Evolutionary conservation across 2,329 filamentous ascomycete genomes (phyloP).

Genomic region (Chrysosporium queenslandicum): DNA sequence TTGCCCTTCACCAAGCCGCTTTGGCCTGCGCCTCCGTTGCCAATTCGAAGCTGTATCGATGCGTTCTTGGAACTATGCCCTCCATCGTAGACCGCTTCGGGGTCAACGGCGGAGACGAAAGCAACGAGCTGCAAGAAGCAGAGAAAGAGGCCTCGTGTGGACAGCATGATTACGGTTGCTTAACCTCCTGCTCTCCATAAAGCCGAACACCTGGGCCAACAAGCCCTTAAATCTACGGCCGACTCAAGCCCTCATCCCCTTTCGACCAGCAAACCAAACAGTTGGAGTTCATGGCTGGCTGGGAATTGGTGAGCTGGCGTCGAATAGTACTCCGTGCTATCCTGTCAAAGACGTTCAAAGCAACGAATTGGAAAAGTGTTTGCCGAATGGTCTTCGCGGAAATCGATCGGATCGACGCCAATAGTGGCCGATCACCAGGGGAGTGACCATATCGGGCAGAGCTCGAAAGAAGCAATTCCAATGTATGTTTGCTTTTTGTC

Average conservation of each 20-base stretch:
- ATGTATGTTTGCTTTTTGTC: constrained; percentile 1
- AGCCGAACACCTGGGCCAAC: background rate
- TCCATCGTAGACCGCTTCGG: constrained; percentile 11
- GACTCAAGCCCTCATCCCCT: background rate
- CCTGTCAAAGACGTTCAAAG: too few relatives aligned
- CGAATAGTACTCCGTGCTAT: too few relatives aligned
- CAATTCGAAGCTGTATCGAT: constrained; percentile 23
- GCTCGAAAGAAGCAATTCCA: background rate
- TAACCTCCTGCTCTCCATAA: background rate
- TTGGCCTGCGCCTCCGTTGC: constrained; percentile 28
- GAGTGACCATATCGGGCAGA: background rate
- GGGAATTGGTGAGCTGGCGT: background rate
- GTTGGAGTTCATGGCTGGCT: background rate
- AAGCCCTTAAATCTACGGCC: background rate
- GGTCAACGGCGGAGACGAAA: constrained; percentile 5
- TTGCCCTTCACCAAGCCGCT: constrained; percentile 24
- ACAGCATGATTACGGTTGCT: background rate
- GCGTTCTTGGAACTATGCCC: background rate
- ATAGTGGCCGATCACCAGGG: background rate
- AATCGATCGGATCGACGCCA: background rate
- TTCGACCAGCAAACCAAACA: background rate
- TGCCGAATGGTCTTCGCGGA: too few relatives aligned
- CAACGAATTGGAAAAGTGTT: background rate
- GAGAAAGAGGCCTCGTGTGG: background rate
- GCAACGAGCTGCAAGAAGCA: constrained; percentile 1